Base-by-base conservation (phyloP, 208 protist species). In the Trypanosoma rangeli region DNA sequence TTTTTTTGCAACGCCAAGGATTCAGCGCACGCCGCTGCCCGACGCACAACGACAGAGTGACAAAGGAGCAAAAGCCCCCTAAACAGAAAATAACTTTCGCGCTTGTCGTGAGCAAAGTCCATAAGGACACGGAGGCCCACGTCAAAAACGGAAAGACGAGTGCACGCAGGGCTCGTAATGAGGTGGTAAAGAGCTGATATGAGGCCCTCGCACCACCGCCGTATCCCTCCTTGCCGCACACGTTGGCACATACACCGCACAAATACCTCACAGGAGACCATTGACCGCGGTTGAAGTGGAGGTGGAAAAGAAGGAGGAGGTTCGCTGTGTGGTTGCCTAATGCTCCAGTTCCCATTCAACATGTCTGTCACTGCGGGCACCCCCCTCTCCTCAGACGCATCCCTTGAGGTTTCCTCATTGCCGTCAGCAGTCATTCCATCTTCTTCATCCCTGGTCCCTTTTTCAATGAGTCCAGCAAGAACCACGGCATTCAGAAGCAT, bases 401-500 rank as follows among this genome's bases (percentile, higher is more conserved):
- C 50, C 28, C 8, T 13, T 26, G 31, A 46, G 28, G 7, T 22
- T 31, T 20, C 16, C n/a, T 24, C 44, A 28, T 20, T 44, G 28
- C 9, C 31, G 37, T 50, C 31, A 44, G 3, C 24, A 33, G 4
- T 39, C 2, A 1, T 0, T 18, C 4, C 16, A 35, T 16, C 13
- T 4, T 50, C 49, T 24, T 4, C 48, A 2, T 24, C 49, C n/a
- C 33, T 48, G n/a, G 37, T 46, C 20, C 44, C 22, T 8, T 59
- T 46, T 13, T 22, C 33, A 31, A 75, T 52, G 12, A 68, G 48
- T 9, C 64, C 48, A 22, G 46, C n/a, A 1, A 9, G 46, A 5
- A 69, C 26, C 64, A 77, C 67, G 29, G 53, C 65, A 16, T 56
- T 59, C 26, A 77, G 24, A 22, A 77, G 42, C 26, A 71, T 1